Evolutionary conservation across 805 yeast genomes (phyloP), one percentile per base, ranked within the genome.

Genomic region (Ogataea naganishii): DNA sequence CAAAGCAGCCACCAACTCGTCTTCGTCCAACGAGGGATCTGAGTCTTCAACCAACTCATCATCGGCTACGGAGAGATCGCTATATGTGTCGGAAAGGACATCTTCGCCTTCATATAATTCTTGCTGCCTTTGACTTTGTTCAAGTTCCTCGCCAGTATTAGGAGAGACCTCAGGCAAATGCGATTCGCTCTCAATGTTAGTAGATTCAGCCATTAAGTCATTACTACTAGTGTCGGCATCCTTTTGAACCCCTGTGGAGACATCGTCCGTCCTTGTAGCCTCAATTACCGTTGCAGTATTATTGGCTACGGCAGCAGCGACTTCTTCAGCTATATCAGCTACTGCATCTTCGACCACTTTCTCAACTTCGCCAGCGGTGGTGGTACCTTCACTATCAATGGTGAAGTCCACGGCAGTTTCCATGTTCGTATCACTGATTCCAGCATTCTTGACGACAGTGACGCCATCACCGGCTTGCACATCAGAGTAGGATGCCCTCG

Each of bases 381-480:
- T n/a, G n/a, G n/a, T n/a, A n/a, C n/a, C n/a, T n/a, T n/a, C n/a
- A n/a, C n/a, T n/a, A n/a, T n/a, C n/a, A n/a, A n/a, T n/a, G n/a
- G n/a, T n/a, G n/a, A n/a, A 20, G 9, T 20, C n/a, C 11, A 20
- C 11, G 22, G n/a, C 22, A 10, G 11, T 10, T 20, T n/a, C 22
- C n/a, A n/a, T 20, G 22, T 20, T 9, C n/a, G 11, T 20, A 20
- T n/a, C n/a, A 20, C 22, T 10, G 22, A n/a, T n/a, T 20, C 22
- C n/a, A 10, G 9, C 22, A 20, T 10, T n/a, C n/a, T 10, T 20
- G 22, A 20, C n/a, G 9, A 10, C 22, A 10, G 20, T 24, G 7
- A 26, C 23, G 4, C 20, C 33, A 8, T 31, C 33, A 13, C 34
- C 38, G 19, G 33, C 20, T 7, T 30, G 30, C 14, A 35, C 36